Base-by-base conservation (phyloP, 352 stramenopile species). In the Pythium monospermum region DNA sequence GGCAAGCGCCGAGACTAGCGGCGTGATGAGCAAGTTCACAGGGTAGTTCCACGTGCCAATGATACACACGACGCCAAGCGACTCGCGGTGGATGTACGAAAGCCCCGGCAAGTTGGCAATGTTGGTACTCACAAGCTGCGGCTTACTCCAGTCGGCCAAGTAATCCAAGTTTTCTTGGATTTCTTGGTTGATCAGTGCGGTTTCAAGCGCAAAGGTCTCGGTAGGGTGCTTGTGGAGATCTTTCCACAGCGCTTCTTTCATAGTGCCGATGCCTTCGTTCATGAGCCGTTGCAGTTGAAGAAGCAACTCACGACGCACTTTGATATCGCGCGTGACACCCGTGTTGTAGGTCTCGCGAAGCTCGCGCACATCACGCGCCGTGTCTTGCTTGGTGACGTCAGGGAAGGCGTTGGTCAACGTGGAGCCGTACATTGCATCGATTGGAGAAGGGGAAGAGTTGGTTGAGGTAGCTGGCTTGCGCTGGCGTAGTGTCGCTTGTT, bases 41-140 rank as follows among this genome's bases (percentile, higher is more conserved):
- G 93, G 93, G 59, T 96, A 98, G 63, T 98, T 98, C 83, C 87
- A 98, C 61, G 85, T 91, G 31, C 80, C 73, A 10, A 98, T 92
- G 68, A 97, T 59, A 25, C 85, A 94, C 6, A 93, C 85, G 21
- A 95, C 82, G 27, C 91, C 86, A 15, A 94, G 66, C 8, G 84
- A 82, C 32, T 94, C 82, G 15, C 57, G 59, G 12, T 70, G 43
- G n/a, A 95, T 59, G 52, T 88, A 89, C 57, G 68, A 79, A 12
- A 67, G 28, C 16, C 80, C 69, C 11, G 80, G 77, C 1, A 87
- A 59, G 56, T 82, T 84, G 8, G 65, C 48, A 35, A 90, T 37
- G 59, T 81, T 80, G 8, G 72, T 89, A 28, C 36, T n/a, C 18
- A 69, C 60, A 13, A 62, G 40, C 52, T 83, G 40, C 4, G 84